Evolutionary conservation across 1,284 basidiomycete genomes (phyloP), one percentile per base, ranked within the genome.

Genomic region (Cryptococcus sp.): DNA sequence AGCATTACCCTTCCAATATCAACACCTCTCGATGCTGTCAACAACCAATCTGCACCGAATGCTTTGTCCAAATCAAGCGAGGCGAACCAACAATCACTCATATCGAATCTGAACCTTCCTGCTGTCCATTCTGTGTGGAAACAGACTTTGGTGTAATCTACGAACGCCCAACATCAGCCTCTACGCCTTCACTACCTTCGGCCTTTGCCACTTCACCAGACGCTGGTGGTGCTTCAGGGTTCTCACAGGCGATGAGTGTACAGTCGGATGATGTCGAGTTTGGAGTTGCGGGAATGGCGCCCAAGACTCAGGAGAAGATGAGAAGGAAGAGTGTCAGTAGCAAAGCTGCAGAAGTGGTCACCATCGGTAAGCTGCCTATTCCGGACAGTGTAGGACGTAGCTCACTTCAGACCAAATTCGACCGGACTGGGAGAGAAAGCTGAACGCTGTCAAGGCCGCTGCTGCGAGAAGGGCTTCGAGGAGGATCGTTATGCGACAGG

Each of bases 21-120:
- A 98, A 98, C 73, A 86, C 85, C 60, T 96, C 93, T 21, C 83
- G 94, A 67, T 99, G 94, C 76, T 99, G 94, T 73, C 90, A 93
- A 78, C 94, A 99, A 67, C 87, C 90, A 25, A 93, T 99, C 64
- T 99, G 94, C 74, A 97, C 94, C 31, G 94, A 99, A 76, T 99
- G 94, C 73, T 98, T 99, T 69, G 92, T 98, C 16, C 93, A 98
- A 77, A 98, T 98, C 78, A 98, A 98, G 78, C 86, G 94, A 49
- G 83, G 82, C 46, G 96, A 98, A 64, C 91, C 94, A 4, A 93
- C 90, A 0, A 80, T 89, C 3, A 94, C 91, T 0, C 91, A 96
- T 74, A 79, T 94, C 46, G 88, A 78, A 57, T 91, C 90, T 14
- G 94, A 98, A 66, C 88, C 93, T 0, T 91, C 93, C 3, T 87